Evolutionary conservation across 768 basidiomycete genomes (phyloP).

Genomic region (Termitomyces sp.): DNA sequence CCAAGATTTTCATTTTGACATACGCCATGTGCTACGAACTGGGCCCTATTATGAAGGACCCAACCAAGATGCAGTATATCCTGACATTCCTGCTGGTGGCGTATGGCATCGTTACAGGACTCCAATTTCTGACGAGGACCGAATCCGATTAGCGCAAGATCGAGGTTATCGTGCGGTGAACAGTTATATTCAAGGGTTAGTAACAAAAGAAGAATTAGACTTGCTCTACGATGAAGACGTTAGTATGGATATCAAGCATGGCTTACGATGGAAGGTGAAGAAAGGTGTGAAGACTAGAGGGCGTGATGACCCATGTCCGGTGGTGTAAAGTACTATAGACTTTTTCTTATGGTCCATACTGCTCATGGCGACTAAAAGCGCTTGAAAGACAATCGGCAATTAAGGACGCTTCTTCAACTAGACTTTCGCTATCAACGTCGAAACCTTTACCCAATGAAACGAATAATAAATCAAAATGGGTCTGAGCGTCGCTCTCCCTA

Average conservation of each 20-base stretch:
- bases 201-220: not conserved
- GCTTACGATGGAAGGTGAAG: not conserved
- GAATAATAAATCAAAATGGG: not conserved
- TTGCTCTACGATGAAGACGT: not conserved
- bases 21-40: not conserved
- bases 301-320: not conserved
- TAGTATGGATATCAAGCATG: not conserved
- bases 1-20: not conserved
- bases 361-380: too few species aligned
- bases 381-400: too few species aligned
- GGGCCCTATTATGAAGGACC: not conserved
- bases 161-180: not conserved
- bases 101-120: not conserved
- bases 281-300: not conserved
- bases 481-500: slow-evolving; percentile 21
- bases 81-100: not conserved
- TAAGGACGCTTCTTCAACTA: too few species aligned
- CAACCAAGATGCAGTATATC: not conserved
- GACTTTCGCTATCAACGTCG: too few species aligned
- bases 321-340: not conserved
- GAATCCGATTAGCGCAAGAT: not conserved
- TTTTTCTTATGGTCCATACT: too few species aligned
- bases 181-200: not conserved
- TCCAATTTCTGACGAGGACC: not conserved
- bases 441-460: too few species aligned